These are phyloP conservation scores for Elaeagnus macrophylla DNA, from an alignment of 306 rosid species.

Conservation along the genomic window DNA sequence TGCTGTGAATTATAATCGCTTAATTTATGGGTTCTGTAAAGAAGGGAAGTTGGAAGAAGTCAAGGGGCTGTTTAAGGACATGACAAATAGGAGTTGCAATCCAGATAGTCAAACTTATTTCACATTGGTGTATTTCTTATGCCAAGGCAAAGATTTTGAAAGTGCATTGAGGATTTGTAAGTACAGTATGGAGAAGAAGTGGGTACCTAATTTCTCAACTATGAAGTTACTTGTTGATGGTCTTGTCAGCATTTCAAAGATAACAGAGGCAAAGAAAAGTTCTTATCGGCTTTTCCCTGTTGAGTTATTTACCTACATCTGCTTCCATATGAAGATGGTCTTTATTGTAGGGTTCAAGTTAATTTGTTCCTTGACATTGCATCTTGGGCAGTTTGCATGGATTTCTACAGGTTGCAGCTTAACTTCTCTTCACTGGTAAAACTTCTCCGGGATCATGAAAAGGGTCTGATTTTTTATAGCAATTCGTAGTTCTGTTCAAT, in stretches of 20 bases:
- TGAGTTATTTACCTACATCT: constrained; percentile 3
- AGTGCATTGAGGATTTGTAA: constrained; percentile 33
- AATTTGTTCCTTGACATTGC: neutral
- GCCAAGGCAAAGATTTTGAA: constrained; percentile 45
- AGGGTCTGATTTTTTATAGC: neutral
- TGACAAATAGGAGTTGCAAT: constrained; percentile 36
- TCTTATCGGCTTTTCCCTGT: constrained; percentile 4
- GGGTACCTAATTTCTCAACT: constrained; percentile 57
- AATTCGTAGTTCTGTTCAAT: too few species aligned
- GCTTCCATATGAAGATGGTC: neutral
- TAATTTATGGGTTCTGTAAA: constrained; percentile 63
- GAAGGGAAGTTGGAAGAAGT: constrained; percentile 68
- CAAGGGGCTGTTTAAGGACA: constrained; percentile 39
- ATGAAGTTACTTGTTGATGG: constrained; percentile 71
- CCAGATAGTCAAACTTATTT: constrained; percentile 46
- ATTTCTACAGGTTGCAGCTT: too few species aligned
- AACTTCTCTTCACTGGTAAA: too few species aligned
- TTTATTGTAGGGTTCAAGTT: neutral
- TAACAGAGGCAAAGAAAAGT: constrained; percentile 39
- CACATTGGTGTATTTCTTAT: constrained; percentile 42
- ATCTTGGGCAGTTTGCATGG: neutral
- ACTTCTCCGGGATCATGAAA: neutral
- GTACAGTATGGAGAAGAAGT: constrained; percentile 52
- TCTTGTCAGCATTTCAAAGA: constrained; percentile 43
- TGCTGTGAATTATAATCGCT: constrained; percentile 35